phyloP scores from a whole-genome alignment of 148 eudicot species.

The Pharnaceum exiguum region DNA sequence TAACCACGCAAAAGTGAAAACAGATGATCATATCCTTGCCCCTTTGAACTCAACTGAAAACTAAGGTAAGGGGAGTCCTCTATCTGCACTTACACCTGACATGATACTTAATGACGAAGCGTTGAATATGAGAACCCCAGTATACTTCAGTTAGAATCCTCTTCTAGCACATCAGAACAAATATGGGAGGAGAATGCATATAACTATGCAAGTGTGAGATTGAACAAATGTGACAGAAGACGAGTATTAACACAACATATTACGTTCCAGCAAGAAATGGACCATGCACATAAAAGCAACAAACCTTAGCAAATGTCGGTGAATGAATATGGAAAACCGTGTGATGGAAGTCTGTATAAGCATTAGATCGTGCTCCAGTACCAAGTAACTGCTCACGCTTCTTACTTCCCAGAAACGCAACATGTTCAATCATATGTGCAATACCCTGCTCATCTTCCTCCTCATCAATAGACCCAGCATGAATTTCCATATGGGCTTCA shows the following conservation, averaged over 20 bases:
- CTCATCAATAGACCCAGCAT: constrained; percentile 96
- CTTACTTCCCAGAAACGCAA: constrained; percentile 99
- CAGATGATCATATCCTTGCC: no score
- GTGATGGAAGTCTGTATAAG: constrained; percentile 98
- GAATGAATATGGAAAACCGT: constrained; percentile 98
- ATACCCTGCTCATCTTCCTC: constrained; percentile 99
- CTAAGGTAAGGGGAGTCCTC: no score
- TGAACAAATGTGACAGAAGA: no score
- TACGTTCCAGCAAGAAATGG: not conserved
- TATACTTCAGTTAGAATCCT: no score
- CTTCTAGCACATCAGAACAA: no score
- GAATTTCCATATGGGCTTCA: constrained; percentile 99
- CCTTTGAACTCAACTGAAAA: no score
- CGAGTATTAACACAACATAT: not conserved
- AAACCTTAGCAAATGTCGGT: constrained; percentile 81
- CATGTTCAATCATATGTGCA: constrained; percentile 99
- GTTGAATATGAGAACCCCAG: no score
- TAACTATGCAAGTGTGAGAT: no score
- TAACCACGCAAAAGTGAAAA: no score
- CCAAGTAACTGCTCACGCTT: constrained; percentile 96
- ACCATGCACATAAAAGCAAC: constrained; percentile 8
- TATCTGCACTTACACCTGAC: no score
- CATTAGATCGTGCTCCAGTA: constrained; percentile 98
- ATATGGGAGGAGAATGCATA: no score
- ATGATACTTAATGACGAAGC: no score